Conservation (phyloP, 306 rosid species). For the Quercus suber region DNA sequence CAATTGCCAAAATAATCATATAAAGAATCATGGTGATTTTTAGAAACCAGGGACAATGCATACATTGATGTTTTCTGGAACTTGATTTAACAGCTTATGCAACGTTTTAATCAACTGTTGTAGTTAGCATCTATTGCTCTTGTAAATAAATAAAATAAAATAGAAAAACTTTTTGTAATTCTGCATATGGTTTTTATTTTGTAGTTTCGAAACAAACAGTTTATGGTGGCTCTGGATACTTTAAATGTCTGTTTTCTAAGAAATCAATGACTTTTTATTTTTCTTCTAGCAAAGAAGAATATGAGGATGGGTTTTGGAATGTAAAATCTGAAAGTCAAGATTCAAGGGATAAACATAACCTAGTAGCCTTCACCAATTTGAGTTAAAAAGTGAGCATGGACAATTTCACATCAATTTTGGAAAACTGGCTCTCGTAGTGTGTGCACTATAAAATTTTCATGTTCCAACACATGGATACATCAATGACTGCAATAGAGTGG, state of each 20-base stretch:
- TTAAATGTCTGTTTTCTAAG: not conserved
- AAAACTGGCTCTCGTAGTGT: not conserved
- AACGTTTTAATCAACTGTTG: not conserved
- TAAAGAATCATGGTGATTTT: not conserved
- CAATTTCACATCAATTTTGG: not conserved
- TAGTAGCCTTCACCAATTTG: not conserved
- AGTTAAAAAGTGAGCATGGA: not conserved
- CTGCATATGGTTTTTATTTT: not conserved
- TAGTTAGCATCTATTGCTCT: not conserved
- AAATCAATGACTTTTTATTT: not conserved
- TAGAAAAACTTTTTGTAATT: not conserved
- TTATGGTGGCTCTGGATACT: not conserved
- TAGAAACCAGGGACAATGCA: not conserved
- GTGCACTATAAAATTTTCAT: not conserved
- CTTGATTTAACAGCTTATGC: not conserved
- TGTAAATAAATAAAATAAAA: not conserved
- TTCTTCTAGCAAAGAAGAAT: not conserved
- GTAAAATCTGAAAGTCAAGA: not conserved
- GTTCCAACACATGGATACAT: not conserved
- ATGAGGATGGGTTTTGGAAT: not conserved
- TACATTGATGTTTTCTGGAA: not conserved
- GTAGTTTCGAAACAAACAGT: not conserved
- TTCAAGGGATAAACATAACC: not conserved
- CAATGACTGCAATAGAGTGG: not conserved
- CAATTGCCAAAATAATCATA: not conserved